Conservation (phyloP, 176 grass and related monocot species). For the Pontederia crassipes region DNA sequence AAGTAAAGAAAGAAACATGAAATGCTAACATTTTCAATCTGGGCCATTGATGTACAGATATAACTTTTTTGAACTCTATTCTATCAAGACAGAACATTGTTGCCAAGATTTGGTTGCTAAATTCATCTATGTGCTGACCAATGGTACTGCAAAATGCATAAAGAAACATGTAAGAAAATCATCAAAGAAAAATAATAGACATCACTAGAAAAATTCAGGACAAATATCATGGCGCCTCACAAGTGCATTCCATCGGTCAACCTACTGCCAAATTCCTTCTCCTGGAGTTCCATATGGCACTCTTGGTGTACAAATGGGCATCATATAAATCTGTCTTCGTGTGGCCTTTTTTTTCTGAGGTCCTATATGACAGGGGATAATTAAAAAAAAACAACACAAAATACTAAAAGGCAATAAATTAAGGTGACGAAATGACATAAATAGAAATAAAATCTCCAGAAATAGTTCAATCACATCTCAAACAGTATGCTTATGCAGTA, state of each 20-base stretch:
- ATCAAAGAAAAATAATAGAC: neutral
- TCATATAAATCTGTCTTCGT: constrained; percentile 48
- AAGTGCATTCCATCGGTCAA: constrained; percentile 80
- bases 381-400: too few relatives aligned
- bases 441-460: too few relatives aligned
- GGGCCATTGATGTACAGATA: constrained; percentile 81
- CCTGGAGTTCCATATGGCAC: constrained; percentile 68
- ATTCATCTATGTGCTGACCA: constrained; percentile 66
- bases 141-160: constrained; percentile 51
- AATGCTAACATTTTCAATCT: constrained; percentile 80
- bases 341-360: constrained; percentile 51
- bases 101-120: constrained; percentile 79
- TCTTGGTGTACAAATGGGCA: constrained; percentile 59
- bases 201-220: neutral
- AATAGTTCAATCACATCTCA: too few relatives aligned
- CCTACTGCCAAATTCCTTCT: constrained; percentile 66
- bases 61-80: constrained; percentile 62
- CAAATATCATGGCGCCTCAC: constrained; percentile 35
- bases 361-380: constrained; percentile 21
- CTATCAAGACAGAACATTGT: constrained; percentile 86
- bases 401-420: too few relatives aligned
- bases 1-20: neutral
- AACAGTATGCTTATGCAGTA: too few relatives aligned
- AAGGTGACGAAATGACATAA: too few relatives aligned
- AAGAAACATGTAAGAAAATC: constrained; percentile 9